Evolutionary conservation across 2,329 filamentous ascomycete genomes (phyloP).

Genomic region (Tolypocladium capitatum): DNA sequence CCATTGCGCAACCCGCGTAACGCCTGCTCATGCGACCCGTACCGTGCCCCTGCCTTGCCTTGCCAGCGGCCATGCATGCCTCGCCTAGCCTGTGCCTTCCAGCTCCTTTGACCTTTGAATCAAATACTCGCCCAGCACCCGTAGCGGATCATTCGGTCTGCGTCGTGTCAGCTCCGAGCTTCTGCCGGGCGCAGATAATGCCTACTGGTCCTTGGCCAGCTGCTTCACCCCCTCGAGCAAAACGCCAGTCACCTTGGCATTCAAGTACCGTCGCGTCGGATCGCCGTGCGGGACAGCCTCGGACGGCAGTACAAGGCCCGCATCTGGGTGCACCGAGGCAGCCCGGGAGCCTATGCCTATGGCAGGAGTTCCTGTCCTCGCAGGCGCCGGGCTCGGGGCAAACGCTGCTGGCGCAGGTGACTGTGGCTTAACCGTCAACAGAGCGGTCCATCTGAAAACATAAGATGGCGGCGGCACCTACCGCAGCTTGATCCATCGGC

Average conservation of each 20-base stretch:
- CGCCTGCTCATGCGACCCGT: not conserved
- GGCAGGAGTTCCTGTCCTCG: conserved; percentile 36
- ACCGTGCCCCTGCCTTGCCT: conserved; percentile 1
- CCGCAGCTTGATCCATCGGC: conserved; percentile 25
- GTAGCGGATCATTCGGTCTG: conserved; percentile 54
- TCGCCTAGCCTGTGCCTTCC: conserved; percentile 25
- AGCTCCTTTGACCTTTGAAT: conserved; percentile 54
- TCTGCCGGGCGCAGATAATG: conserved; percentile 6
- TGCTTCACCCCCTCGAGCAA: conserved; percentile 64
- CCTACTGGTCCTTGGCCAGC: conserved; percentile 57
- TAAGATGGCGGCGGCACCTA: conserved; percentile 8
- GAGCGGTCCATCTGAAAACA: not conserved
- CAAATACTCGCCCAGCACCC: conserved; percentile 56
- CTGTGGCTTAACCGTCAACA: conserved; percentile 3
- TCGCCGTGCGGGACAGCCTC: conserved; percentile 53
- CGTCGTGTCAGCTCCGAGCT: conserved; percentile 1
- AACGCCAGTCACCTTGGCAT: conserved; percentile 53
- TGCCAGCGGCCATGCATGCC: conserved; percentile 3
- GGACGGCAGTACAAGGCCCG: conserved; percentile 39
- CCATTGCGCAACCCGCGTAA: not conserved
- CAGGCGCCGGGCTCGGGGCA: conserved; percentile 27
- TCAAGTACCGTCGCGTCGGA: conserved; percentile 56
- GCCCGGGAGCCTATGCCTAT: conserved; percentile 42
- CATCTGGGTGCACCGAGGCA: conserved; percentile 42
- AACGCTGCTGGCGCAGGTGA: conserved; percentile 23